Evolutionary conservation across 352 stramenopile species (phyloP).

Genomic region (Phytophthora constricta): DNA sequence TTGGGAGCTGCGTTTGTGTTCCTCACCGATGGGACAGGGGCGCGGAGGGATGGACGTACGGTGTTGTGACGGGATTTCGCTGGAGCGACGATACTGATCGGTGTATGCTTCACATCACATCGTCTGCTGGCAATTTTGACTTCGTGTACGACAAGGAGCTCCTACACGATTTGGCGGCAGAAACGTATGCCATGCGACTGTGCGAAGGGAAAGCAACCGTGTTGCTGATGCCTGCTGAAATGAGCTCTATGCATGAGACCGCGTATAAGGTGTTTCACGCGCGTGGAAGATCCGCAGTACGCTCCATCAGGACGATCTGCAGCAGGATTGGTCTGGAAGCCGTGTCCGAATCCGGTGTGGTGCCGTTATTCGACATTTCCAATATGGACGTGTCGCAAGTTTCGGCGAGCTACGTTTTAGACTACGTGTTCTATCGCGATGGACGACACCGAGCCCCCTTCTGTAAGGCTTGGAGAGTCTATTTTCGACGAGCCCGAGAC

Average conservation of each 20-base stretch:
- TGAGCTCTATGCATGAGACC: neutral
- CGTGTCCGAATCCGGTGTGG: neutral
- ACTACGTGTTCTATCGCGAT: constrained; percentile 1
- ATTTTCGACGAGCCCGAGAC: neutral
- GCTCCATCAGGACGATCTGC: neutral
- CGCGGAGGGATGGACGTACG: neutral
- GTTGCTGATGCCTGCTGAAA: neutral
- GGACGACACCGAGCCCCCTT: neutral
- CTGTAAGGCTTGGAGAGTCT: neutral
- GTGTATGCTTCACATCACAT: neutral
- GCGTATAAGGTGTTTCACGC: neutral
- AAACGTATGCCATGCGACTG: neutral
- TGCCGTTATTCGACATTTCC: neutral
- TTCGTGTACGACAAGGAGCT: neutral
- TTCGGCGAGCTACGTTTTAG: neutral
- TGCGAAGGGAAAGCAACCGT: neutral
- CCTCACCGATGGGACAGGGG: neutral
- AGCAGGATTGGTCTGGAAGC: neutral
- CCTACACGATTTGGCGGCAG: neutral
- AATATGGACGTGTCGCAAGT: neutral
- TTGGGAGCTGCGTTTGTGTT: constrained; percentile 1
- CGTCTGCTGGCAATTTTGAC: neutral
- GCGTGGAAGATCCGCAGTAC: neutral
- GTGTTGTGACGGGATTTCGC: neutral
- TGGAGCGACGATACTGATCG: neutral